phyloP scores from a whole-genome alignment of 495 filamentous ascomycete genomes.

The Aspergillus heteromorphus region DNA sequence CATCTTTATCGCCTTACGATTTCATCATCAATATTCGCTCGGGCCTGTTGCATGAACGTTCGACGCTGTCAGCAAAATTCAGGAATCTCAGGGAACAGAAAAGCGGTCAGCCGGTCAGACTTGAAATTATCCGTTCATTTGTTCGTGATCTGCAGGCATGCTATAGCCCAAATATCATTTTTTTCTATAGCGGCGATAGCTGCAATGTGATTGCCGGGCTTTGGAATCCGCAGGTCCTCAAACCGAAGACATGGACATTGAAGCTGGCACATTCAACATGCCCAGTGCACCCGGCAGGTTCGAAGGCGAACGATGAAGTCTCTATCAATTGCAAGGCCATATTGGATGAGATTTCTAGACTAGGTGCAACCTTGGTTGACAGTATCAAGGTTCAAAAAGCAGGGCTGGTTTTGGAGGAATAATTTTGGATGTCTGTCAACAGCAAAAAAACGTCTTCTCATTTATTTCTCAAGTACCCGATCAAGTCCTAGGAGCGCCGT shows the following conservation, averaged over 20 bases:
- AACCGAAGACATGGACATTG: constrained; percentile 54
- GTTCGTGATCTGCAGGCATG: constrained; percentile 54
- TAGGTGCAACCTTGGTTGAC: constrained; percentile 41
- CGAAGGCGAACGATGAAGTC: constrained; percentile 32
- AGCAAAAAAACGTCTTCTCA: constrained; percentile 11
- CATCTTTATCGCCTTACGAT: constrained; percentile 70
- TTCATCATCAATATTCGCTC: constrained; percentile 68
- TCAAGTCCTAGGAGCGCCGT: constrained; percentile 25
- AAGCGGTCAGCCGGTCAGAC: constrained; percentile 18
- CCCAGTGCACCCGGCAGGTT: constrained; percentile 30
- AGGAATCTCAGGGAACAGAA: constrained; percentile 59
- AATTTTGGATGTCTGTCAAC: constrained; percentile 3
- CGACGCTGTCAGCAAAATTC: constrained; percentile 42
- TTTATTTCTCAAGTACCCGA: no score
- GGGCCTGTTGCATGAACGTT: constrained; percentile 32
- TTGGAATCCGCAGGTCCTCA: constrained; percentile 67
- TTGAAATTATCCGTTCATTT: constrained; percentile 44
- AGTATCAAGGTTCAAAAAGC: constrained; percentile 30
- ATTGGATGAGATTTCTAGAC: constrained; percentile 66
- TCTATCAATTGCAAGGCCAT: constrained; percentile 68
- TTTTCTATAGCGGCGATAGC: constrained; percentile 62
- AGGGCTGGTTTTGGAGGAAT: constrained; percentile 1
- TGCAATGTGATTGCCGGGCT: constrained; percentile 64
- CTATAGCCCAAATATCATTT: constrained; percentile 60
- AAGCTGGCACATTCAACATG: constrained; percentile 65